Evolutionary conservation across 352 stramenopile species (phyloP), one percentile per base, ranked within the genome.

Genomic region (Phytophthora constricta): DNA sequence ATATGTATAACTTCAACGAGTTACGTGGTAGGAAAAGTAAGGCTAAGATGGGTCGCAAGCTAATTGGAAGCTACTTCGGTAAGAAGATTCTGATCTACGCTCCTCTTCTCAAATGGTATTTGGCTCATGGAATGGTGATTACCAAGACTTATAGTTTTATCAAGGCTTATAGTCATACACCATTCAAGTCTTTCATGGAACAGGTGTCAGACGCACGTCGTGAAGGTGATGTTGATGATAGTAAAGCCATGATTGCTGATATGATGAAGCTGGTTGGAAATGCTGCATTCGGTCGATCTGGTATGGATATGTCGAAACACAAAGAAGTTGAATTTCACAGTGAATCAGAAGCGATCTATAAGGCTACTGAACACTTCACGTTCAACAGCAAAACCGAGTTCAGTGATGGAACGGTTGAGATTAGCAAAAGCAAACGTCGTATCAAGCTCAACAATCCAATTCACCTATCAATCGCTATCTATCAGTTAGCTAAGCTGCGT

Each of bases 11-110:
- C 14, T 47, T 47, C 39, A n/a, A 47, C 8, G 7, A 17, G 31
- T 37, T 37, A 7, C 19, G n/a, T n/a, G n/a, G 31, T 13, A 37
- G 13, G 31, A 7, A 37, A 13, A 80, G 77, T 11, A 76, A 73
- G 5, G 55, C 52, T 1, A 37, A 53, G 33, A 23, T 7, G 17
- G 17, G 28, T 37, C 25, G 26, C 1, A 79, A 79, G 45, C 58
- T 79, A 0, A 75, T 79, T 26, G 62, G 67, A 22, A 58, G 27
- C 2, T 80, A 77, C 33, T 80, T 80, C 45, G 74, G 66, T 9
- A 52, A 65, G 26, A 45, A 70, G 22, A 77, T 76, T 27, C 46
- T 82, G 0, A 70, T 82, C 11, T 79, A 79, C 28, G 58, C 66
- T 3, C 65, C 70, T 14, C 37, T 77, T n/a, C n/a, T n/a, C n/a